Conservation (phyloP, 768 basidiomycete species). For the Auricularia cornea region DNA sequence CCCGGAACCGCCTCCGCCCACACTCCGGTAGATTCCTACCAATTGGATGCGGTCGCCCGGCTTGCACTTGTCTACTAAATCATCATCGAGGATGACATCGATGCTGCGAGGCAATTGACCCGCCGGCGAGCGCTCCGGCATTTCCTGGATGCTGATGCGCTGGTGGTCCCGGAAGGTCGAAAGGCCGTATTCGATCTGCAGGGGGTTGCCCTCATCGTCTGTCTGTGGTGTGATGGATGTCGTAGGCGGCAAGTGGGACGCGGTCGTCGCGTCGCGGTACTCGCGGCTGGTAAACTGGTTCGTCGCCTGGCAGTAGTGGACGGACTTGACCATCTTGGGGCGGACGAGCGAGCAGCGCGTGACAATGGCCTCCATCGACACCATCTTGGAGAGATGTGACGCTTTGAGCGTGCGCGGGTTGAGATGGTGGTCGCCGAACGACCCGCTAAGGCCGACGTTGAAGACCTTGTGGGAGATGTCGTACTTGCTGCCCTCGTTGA, state of each 20-base stretch:
- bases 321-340: slow-evolving; percentile 95
- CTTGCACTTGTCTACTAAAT: slow-evolving; percentile 94
- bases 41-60: slow-evolving; percentile 96
- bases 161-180: slow-evolving; percentile 95
- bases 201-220: slow-evolving; percentile 78
- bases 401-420: slow-evolving; percentile 88
- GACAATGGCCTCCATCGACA: slow-evolving; percentile 95
- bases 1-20: slow-evolving; percentile 83
- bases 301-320: slow-evolving; percentile 92
- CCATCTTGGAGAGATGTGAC: slow-evolving; percentile 88
- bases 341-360: slow-evolving; percentile 96
- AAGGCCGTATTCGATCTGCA: slow-evolving; percentile 89
- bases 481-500: slow-evolving; percentile 71
- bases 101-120: slow-evolving; percentile 95
- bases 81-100: slow-evolving; percentile 92
- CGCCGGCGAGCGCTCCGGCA: slow-evolving; percentile 97
- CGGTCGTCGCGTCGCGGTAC: slow-evolving; percentile 88
- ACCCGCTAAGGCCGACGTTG: slow-evolving; percentile 87
- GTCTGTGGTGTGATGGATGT: slow-evolving; percentile 82
- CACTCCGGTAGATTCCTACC: slow-evolving; percentile 88
- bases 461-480: slow-evolving; percentile 72
- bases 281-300: slow-evolving; percentile 74
- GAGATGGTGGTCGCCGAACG: slow-evolving; percentile 97
- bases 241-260: slow-evolving; percentile 79
- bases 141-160: slow-evolving; percentile 96